A percentile compares a stretch with the other conserved stretches of the same genome.
Conservation (phyloP, 2,329 filamentous ascomycete species). For the Sordariomycetes sp. region DNA sequence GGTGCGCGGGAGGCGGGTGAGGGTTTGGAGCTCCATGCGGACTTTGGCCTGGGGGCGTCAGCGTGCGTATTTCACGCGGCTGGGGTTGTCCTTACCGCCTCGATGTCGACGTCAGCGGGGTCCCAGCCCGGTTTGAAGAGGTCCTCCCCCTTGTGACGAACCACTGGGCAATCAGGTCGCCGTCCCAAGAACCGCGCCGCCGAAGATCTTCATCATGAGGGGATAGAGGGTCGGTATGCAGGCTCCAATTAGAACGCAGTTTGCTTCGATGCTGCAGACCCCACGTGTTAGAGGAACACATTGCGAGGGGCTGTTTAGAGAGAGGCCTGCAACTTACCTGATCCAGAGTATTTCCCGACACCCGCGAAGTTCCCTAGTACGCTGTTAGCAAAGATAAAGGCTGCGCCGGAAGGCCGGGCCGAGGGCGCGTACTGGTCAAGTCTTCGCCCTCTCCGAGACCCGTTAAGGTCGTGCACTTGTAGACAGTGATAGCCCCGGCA, state of each 20-base stretch:
- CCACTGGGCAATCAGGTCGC: slow-evolving; percentile 25
- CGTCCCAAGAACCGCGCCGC: neutral
- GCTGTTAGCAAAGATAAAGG: neutral
- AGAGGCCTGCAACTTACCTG: neutral
- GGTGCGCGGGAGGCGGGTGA: slow-evolving; percentile 36
- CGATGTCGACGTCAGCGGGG: slow-evolving; percentile 26
- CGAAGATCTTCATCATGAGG: neutral
- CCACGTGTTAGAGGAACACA: neutral
- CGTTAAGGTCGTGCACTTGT: slow-evolving; percentile 23
- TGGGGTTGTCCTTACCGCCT: slow-evolving; percentile 16
- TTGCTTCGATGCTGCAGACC: neutral
- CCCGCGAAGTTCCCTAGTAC: neutral
- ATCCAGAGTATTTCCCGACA: slow-evolving; percentile 1
- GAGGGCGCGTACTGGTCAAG: neutral
- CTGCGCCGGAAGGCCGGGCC: neutral
- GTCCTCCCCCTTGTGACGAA: slow-evolving; percentile 28
- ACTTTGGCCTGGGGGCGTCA: slow-evolving; percentile 18
- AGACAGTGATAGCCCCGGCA: slow-evolving; percentile 16
- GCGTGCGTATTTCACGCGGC: neutral
- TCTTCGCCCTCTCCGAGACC: slow-evolving; percentile 12
- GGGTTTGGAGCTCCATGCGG: slow-evolving; percentile 39
- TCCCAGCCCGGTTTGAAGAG: slow-evolving; percentile 29
- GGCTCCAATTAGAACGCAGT: slow-evolving; percentile 4
- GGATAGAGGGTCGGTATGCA: slow-evolving; percentile 5
- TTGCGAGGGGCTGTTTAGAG: neutral